phyloP scores from a whole-genome alignment of 495 filamentous ascomycete genomes.

The Talaromyces borbonicus region DNA sequence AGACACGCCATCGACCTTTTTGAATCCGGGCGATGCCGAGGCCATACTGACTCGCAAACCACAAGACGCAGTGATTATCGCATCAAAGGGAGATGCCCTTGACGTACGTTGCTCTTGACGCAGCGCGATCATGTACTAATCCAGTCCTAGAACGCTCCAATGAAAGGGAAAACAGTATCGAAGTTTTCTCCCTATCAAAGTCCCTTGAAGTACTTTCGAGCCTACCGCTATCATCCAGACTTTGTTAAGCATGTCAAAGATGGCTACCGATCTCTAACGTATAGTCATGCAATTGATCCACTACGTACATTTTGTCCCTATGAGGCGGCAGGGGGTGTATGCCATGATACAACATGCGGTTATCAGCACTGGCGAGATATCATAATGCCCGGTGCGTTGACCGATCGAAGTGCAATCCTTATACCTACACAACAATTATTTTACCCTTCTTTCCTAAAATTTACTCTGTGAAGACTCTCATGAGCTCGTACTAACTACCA shows the following conservation, averaged over 20 bases:
- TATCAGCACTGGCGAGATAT: conserved; percentile 78
- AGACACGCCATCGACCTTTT: conserved; percentile 12
- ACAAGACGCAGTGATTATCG: conserved; percentile 17
- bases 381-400: conserved; percentile 69
- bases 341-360: conserved; percentile 59
- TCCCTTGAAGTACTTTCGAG: conserved; percentile 70
- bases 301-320: conserved; percentile 61
- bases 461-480: too few species aligned
- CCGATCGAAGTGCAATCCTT: conserved; percentile 17
- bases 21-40: conserved; percentile 16
- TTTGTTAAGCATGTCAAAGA: conserved; percentile 58
- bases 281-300: conserved; percentile 77
- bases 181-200: conserved; percentile 70
- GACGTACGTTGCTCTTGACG: conserved; percentile 20
- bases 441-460: conserved; percentile 9
- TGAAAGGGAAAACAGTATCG: background rate
- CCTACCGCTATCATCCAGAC: conserved; percentile 78
- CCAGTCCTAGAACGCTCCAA: background rate
- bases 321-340: conserved; percentile 63
- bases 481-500: conserved; percentile 51
- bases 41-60: conserved; percentile 23
- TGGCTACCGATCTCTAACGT: conserved; percentile 83
- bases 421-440: conserved; percentile 2
- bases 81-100: conserved; percentile 13
- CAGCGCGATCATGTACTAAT: conserved; percentile 6